Evolutionary conservation across 257 asterid species (phyloP).

Genomic region (Solanum sejunctum): DNA sequence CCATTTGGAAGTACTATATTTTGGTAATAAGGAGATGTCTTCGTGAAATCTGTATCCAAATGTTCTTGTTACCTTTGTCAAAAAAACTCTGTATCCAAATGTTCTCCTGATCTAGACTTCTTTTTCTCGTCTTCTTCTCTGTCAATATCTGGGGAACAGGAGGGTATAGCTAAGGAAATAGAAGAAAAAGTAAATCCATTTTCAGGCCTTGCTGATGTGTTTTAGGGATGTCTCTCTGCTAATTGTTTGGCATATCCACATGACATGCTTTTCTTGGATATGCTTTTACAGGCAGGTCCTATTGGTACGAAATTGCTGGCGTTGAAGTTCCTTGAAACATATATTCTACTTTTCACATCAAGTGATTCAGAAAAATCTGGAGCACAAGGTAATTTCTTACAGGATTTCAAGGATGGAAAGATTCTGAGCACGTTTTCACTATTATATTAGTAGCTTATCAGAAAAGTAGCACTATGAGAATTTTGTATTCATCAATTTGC

Average conservation of each 20-base stretch:
- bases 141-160: not conserved
- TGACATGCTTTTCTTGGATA: slow-evolving; percentile 13
- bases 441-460: not conserved
- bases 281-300: slow-evolving; percentile 50
- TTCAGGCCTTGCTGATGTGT: not conserved
- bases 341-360: slow-evolving; percentile 53
- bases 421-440: not conserved
- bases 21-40: not conserved
- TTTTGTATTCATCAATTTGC: not conserved
- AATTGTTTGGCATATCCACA: not conserved
- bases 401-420: not conserved
- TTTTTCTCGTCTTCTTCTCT: not conserved
- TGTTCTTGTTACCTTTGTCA: too few species aligned
- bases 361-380: slow-evolving; percentile 37
- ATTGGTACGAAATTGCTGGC: slow-evolving; percentile 74
- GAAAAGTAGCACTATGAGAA: not conserved
- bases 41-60: not conserved
- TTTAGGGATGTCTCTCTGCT: not conserved
- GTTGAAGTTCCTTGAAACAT: slow-evolving; percentile 66
- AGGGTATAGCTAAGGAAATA: not conserved
- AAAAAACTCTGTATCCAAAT: not conserved
- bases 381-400: slow-evolving; percentile 47
- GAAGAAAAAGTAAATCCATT: not conserved
- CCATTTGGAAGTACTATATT: not conserved
- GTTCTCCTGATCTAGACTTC: not conserved